A percentile compares a stretch with the other conserved stretches of the same genome.
Conservation (phyloP, 1,284 basidiomycete species). For the Cutaneotrichosporon dermatis region DNA sequence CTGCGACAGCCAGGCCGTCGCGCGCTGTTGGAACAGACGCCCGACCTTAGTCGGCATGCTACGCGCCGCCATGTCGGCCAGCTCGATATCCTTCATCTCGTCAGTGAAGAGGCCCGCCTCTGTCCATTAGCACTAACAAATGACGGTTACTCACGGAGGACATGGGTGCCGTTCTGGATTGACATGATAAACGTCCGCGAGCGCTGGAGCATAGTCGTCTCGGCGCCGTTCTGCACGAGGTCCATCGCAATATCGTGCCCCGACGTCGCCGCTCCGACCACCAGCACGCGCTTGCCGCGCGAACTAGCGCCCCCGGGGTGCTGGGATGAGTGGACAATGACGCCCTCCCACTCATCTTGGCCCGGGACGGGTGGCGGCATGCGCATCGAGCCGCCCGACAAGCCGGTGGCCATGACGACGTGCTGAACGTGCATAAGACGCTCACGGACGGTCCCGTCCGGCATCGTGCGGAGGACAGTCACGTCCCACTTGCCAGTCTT, state of each 20-base stretch:
- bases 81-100: conserved; percentile 47
- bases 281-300: conserved; percentile 58
- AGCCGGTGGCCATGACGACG: conserved; percentile 59
- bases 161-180: conserved; percentile 51
- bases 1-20: conserved; percentile 55
- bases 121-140: too few relatives aligned
- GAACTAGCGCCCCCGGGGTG: conserved; percentile 54
- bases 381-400: conserved; percentile 56
- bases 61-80: conserved; percentile 50
- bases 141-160: conserved; percentile 1
- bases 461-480: conserved; percentile 48
- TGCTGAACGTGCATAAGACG: conserved; percentile 53
- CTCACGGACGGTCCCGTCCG: conserved; percentile 46
- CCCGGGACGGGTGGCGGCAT: conserved; percentile 49
- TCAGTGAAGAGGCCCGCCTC: conserved; percentile 53
- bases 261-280: conserved; percentile 61
- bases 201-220: conserved; percentile 63
- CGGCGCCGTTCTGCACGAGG: conserved; percentile 53
- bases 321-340: conserved; percentile 61
- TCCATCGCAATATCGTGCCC: conserved; percentile 53
- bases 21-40: conserved; percentile 49
- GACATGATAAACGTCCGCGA: conserved; percentile 61
- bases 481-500: conserved; percentile 56
- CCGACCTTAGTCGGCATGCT: conserved; percentile 42
- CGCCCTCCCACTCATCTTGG: conserved; percentile 57